Evolutionary conservation across 805 yeast genomes (phyloP).

Genomic region (Saccharomyces kudriavzevii): DNA sequence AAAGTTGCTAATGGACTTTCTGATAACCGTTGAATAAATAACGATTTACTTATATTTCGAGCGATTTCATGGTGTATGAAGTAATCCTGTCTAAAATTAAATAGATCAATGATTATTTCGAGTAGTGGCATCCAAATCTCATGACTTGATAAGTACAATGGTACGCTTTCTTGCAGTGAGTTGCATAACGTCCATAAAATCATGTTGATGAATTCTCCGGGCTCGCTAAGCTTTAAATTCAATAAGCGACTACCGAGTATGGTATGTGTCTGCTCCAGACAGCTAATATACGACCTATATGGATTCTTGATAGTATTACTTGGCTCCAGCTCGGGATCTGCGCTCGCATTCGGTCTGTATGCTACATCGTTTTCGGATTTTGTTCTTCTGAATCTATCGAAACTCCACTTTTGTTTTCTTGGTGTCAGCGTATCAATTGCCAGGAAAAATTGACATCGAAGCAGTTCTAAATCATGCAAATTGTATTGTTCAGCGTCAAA

Average conservation of each 20-base stretch:
- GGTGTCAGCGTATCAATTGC: conserved; percentile 16
- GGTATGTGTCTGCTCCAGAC: conserved; percentile 11
- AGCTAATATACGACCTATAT: conserved; percentile 20
- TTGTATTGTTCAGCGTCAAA: conserved; percentile 11
- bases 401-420: neutral
- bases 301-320: conserved; percentile 6
- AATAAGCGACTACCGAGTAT: conserved; percentile 18
- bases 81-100: conserved; percentile 21
- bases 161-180: conserved; percentile 11
- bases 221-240: conserved; percentile 12
- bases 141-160: conserved; percentile 11
- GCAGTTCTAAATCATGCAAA: conserved; percentile 16
- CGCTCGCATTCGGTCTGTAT: neutral
- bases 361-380: conserved; percentile 6
- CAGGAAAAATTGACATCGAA: conserved; percentile 27
- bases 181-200: conserved; percentile 22
- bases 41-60: neutral
- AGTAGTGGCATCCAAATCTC: conserved; percentile 25
- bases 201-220: conserved; percentile 22
- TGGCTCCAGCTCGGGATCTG: neutral
- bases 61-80: conserved; percentile 15
- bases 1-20: conserved; percentile 18
- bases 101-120: conserved; percentile 14
- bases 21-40: conserved; percentile 10
- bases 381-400: conserved; percentile 9